Evolutionary conservation across 2,329 filamentous ascomycete species (phyloP), one percentile per base, ranked within the genome.

Genomic region (Phyllosticta citriasiana): DNA sequence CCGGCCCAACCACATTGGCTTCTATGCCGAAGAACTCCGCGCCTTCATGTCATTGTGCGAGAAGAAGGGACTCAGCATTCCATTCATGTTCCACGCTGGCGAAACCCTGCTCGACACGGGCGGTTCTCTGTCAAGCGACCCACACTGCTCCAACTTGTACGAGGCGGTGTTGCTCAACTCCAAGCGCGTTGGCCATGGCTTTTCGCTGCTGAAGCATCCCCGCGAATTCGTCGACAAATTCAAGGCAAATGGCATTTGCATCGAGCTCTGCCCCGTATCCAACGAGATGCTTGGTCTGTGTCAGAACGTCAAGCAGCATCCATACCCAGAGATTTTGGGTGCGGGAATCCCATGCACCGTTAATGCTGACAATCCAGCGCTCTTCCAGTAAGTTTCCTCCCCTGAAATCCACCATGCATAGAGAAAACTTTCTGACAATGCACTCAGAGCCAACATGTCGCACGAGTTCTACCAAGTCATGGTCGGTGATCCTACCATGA

Each of bases 381-480:
- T 90, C 0, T 91, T 90, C 70, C 80, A 80, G 86, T 88, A 68
- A 6, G 51, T 51, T 14, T 2, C 12, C n/a, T 27, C 26, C 27
- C 25, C 63, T 52, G 9, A 57, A 16, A 12, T 8, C 12, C 33
- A 12, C 6, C 33, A 3, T 35, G 33, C 3, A 35, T 9, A 27
- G 26, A 52, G 9, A 25, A 26, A 51, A 47, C 10, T 35, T 35
- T 35, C 33, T 35, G 9, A 35, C 33, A 10, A 3, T 12, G 35
- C 26, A 7, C 26, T 55, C 62, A 88, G 85, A 64, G 89, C 87
- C 14, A 84, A 84, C 1, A 78, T 91, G 53, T 87, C 85, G 0
- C 86, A 90, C 65, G 88, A 91, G 68, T 90, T 91, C 69, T 91
- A 90, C 70, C 88, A 91, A 69, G 80, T 86, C 62, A 84, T 91